Conservation (phyloP, 352 stramenopile genomes). For the Pythium oligandrum region DNA sequence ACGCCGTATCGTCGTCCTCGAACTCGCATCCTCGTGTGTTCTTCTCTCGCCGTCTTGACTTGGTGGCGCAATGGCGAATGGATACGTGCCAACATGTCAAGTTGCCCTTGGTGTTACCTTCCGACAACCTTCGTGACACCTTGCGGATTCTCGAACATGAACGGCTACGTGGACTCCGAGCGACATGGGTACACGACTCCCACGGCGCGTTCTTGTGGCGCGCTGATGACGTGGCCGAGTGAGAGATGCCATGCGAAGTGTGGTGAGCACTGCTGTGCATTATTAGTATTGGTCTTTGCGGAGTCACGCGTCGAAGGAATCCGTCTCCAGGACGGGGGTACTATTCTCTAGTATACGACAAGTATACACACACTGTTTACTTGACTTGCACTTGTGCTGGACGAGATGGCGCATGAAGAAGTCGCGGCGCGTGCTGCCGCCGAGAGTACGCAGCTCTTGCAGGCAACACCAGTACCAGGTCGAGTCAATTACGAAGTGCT, state of each 20-base stretch:
- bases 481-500: constrained; percentile 43
- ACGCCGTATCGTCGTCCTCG: background rate
- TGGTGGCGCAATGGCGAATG: constrained; percentile 18
- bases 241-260: too few species aligned
- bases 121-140: constrained; percentile 7
- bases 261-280: too few species aligned
- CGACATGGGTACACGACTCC: constrained; percentile 16
- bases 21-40: background rate
- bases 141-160: constrained; percentile 5
- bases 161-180: constrained; percentile 10
- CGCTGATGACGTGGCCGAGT: too few species aligned
- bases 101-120: constrained; percentile 7
- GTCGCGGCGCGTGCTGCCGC: constrained; percentile 24
- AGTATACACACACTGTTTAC: constrained; percentile 13
- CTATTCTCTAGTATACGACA: background rate
- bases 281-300: too few species aligned
- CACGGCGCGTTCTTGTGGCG: constrained; percentile 7
- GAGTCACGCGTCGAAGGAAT: too few species aligned
- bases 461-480: background rate
- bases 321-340: background rate
- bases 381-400: constrained; percentile 1
- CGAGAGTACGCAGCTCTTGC: constrained; percentile 20
- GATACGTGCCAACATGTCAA: constrained; percentile 14
- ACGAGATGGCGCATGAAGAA: constrained; percentile 9
- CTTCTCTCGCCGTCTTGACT: background rate